Evolutionary conservation across 768 basidiomycete species (phyloP).

Genomic region (Cubamyces lactineus): DNA sequence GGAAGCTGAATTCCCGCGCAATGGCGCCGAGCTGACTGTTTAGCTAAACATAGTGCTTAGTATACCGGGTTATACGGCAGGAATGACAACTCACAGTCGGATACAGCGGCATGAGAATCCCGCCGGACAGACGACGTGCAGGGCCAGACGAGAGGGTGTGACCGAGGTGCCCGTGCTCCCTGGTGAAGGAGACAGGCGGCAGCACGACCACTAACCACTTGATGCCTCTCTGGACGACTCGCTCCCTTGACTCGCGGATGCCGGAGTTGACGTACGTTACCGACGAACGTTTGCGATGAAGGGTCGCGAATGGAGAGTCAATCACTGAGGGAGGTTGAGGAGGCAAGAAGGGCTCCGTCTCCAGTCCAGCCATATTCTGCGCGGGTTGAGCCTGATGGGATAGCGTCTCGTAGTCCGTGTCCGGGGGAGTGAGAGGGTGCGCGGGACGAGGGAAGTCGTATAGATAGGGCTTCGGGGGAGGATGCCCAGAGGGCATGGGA

Average conservation of each 20-base stretch:
- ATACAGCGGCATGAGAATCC: constrained; percentile 74
- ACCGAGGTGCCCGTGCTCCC: constrained; percentile 62
- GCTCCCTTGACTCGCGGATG: constrained; percentile 31
- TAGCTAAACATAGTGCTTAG: constrained; percentile 49
- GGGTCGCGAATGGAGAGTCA: constrained; percentile 17
- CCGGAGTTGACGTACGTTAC: constrained; percentile 48
- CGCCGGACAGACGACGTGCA: constrained; percentile 62
- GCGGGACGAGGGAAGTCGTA: constrained; percentile 47
- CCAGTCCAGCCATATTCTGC: constrained; percentile 23
- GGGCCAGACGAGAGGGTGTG: constrained; percentile 63
- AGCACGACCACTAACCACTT: constrained; percentile 67
- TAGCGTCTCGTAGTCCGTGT: constrained; percentile 37
- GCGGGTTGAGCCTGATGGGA: constrained; percentile 19
- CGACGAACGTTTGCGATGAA: constrained; percentile 26
- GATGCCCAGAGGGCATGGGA: constrained; percentile 30
- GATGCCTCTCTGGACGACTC: constrained; percentile 34
- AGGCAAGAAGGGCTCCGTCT: constrained; percentile 20
- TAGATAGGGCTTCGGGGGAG: constrained; percentile 48
- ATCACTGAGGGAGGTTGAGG: constrained; percentile 13
- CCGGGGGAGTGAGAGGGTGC: constrained; percentile 39
- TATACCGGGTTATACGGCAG: neutral
- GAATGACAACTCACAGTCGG: constrained; percentile 56
- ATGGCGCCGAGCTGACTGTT: constrained; percentile 77
- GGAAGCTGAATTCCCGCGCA: constrained; percentile 81
- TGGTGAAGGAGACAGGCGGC: constrained; percentile 60